Percentiles rank a stretch among this genome's conserved stretches.
These are phyloP conservation scores for Ceratonia siliqua DNA, from an alignment of 306 rosid species.

Conservation along the genomic window DNA sequence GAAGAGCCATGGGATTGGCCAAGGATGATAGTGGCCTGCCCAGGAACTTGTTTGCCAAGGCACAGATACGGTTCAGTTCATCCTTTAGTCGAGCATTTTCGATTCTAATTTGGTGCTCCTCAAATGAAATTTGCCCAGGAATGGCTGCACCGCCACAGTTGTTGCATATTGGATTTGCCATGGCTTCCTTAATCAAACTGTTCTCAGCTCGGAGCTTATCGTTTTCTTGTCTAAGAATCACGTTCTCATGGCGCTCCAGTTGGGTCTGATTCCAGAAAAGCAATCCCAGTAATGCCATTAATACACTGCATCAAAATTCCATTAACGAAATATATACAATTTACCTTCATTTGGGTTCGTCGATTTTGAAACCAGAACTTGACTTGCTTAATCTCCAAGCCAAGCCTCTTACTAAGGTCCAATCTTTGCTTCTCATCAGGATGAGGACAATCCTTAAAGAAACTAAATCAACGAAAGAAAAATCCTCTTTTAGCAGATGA, in stretches of 20 bases:
- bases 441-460: slow-evolving; percentile 94
- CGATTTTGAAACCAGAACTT: slow-evolving; percentile 99
- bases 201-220: slow-evolving; percentile 95
- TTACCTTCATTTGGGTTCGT: slow-evolving; percentile 96
- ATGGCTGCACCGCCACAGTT: slow-evolving; percentile 91
- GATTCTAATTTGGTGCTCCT: slow-evolving; percentile 86
- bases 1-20: slow-evolving; percentile 52
- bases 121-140: slow-evolving; percentile 84
- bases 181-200: slow-evolving; percentile 80
- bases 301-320: slow-evolving; percentile 23
- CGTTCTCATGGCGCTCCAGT: slow-evolving; percentile 88
- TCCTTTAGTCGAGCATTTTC: slow-evolving; percentile 88
- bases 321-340: background rate
- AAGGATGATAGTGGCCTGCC: slow-evolving; percentile 75
- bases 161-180: slow-evolving; percentile 75
- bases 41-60: slow-evolving; percentile 74
- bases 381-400: slow-evolving; percentile 88
- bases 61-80: slow-evolving; percentile 66
- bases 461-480: slow-evolving; percentile 44
- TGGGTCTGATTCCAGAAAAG: slow-evolving; percentile 71
- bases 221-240: slow-evolving; percentile 81
- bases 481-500: slow-evolving; percentile 2
- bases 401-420: slow-evolving; percentile 80
- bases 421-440: slow-evolving; percentile 95
- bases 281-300: background rate